Base-by-base conservation (phyloP, 768 basidiomycete species). In the Phaffia tasmanica region DNA sequence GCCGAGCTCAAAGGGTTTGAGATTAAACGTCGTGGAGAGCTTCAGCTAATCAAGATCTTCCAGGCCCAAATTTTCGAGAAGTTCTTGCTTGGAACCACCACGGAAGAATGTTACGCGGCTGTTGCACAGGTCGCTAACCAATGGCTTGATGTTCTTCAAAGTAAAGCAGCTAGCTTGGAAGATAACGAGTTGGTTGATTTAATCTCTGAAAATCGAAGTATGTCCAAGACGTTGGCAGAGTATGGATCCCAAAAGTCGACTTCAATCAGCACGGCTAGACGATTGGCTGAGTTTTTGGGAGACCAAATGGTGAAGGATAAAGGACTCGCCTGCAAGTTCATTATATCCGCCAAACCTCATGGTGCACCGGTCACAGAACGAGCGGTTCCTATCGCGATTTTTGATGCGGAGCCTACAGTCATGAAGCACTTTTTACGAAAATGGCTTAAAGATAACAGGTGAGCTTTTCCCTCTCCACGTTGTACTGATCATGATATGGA, bases 261-360 rank as follows among this genome's bases (percentile, higher is more conserved):
- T 0, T 95, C 93, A 1, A 99, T 99, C 78, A 91, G 88, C 71
- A 99, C 95, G 0, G 95, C 95, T 3, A 85, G 83, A 71, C 85
- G 95, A 67, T 81, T 99, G 25, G 92, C 95, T 1, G 95, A 99
- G 75, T 98, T 99, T 79, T 78, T 99, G 64, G 95, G 95, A 42
- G 86, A 92, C 74, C 88, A 92, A 72, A 99, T 99, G 95, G 93
- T 98, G 72, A 97, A 97, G 77, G 95, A 98, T 79, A 99, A 98
- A 75, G 95, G 95, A 65, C 84, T 99, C 21, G 89, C 95, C 11
- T 98, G 95, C 81, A 92, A 91, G 74, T 99, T 99, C 78, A 91
- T 99, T 80, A 98, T 99, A 73, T 98, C 94, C 29, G 87, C 87
- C 2, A 88, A 87, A 73, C 95, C 95, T 1, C 79, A 82, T 19